Evolutionary conservation across 148 eudicot genomes (phyloP).

Genomic region (Rhododendron williamsianum): DNA sequence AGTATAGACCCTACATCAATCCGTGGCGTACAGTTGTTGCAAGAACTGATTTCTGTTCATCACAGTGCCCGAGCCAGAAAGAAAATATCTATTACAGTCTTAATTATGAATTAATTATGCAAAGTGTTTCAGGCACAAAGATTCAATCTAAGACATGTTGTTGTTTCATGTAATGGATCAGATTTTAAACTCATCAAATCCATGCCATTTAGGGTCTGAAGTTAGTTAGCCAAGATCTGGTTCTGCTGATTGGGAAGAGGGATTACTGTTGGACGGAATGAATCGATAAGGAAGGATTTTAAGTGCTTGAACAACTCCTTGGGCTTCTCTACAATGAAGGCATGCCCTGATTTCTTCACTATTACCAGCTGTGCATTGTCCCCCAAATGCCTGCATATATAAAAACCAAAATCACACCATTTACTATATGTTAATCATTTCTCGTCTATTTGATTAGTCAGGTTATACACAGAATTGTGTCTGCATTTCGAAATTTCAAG

Average conservation of each 20-base stretch:
- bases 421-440: not conserved
- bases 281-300: conserved; percentile 46
- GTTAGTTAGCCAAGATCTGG: not conserved
- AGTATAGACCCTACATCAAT: not conserved
- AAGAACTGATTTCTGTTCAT: not conserved
- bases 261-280: not conserved
- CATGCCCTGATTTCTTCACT: conserved; percentile 69
- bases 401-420: not conserved
- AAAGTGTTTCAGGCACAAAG: not conserved
- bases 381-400: conserved; percentile 59
- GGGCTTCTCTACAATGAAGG: conserved; percentile 53
- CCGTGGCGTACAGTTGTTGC: not conserved
- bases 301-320: conserved; percentile 51
- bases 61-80: not conserved
- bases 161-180: not conserved
- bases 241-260: conserved; percentile 3
- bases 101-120: not conserved
- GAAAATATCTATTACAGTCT: not conserved
- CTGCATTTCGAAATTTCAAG: not conserved
- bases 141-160: not conserved
- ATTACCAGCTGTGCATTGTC: conserved; percentile 55
- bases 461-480: not conserved
- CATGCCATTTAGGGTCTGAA: not conserved
- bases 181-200: not conserved
- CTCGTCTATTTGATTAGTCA: not conserved